Base-by-base conservation (phyloP, 176 grass and related monocot species). In the Aegilops speltoides region DNA sequence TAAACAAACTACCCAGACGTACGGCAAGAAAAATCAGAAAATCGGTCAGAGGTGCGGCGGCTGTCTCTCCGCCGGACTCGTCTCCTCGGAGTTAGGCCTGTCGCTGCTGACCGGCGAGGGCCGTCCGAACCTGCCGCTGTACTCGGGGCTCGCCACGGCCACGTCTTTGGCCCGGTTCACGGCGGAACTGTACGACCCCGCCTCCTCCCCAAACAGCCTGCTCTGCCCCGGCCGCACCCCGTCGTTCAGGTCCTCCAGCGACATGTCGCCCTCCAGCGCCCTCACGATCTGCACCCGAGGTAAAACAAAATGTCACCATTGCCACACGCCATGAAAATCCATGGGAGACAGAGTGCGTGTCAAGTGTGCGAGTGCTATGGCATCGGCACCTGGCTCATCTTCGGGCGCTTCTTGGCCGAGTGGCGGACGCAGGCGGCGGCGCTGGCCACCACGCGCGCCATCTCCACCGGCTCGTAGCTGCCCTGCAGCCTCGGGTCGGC, bases 201-300 rank as follows among this genome's bases (percentile, higher is more conserved):
- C 29, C 37, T n/a, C 78, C 5, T 86, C 76, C 8, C 82, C 84
- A 69, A 96, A 91, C 45, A 84, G 10, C 84, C 73, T 68, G 82
- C 94, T 96, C 46, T 91, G 88, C 63, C 94, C 97, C 19, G 86
- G 84, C 64, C 81, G 87, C 84, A 90, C 28, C 73, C 88, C 93
- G 43, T 93, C 88, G 50, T 89, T 93, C 25, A 95, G 76, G 84
- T 93, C 93, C 81, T 95, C 93, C 19, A 93, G 64, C 26, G 91
- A 91, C 71, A 95, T 69, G 16, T 86, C 89, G 10, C 93, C 93
- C 73, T 95, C 89, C 77, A 95, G 22, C 57, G 93, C 93, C 72
- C 89, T 79, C 64, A 95, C 91, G 52, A 95, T 91, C 89, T 94
- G 68, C 83, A 83, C 50, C 50, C 56, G 19, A 59, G 56, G 56